These are phyloP conservation scores for Tolypocladium sp. DNA, from an alignment of 2,329 filamentous ascomycete species.

Conservation along the genomic window DNA sequence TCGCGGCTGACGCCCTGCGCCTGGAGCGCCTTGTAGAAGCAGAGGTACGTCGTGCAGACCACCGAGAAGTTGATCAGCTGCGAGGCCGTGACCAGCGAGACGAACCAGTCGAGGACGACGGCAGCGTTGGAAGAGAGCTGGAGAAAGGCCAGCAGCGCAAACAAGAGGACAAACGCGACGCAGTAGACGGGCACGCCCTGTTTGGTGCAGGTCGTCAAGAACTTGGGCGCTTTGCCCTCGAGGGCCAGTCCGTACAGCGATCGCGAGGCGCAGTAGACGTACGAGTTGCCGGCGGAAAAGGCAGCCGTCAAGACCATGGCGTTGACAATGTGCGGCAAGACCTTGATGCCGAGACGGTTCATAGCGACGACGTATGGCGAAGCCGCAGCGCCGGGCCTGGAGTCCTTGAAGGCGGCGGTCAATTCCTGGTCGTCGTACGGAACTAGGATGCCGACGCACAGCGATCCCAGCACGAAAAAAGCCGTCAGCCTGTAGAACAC, in stretches of 20 bases:
- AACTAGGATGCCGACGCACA: constrained; percentile 64
- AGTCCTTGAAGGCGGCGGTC: constrained; percentile 47
- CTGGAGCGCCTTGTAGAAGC: constrained; percentile 59
- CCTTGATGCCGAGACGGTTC: constrained; percentile 51
- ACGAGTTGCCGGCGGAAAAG: constrained; percentile 58
- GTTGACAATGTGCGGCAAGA: constrained; percentile 64
- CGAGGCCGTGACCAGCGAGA: constrained; percentile 60
- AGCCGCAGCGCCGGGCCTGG: constrained; percentile 57
- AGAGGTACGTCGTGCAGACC: constrained; percentile 62
- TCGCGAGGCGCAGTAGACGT: constrained; percentile 56
- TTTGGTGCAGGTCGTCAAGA: constrained; percentile 52
- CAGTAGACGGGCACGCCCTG: constrained; percentile 67
- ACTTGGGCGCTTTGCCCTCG: constrained; percentile 54
- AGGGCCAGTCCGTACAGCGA: constrained; percentile 60
- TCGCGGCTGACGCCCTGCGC: constrained; percentile 61
- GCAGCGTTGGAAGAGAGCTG: constrained; percentile 58
- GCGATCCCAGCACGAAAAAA: constrained; percentile 67
- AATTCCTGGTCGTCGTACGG: constrained; percentile 59
- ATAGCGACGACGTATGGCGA: constrained; percentile 62
- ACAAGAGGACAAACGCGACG: constrained; percentile 54
- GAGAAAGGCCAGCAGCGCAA: constrained; percentile 65
- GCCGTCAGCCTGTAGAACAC: constrained; percentile 70
- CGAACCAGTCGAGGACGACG: constrained; percentile 64
- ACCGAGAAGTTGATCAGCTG: constrained; percentile 66
- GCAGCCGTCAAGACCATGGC: constrained; percentile 61